phyloP scores from a whole-genome alignment of 306 rosid species.

The Fragaria iinumae region DNA sequence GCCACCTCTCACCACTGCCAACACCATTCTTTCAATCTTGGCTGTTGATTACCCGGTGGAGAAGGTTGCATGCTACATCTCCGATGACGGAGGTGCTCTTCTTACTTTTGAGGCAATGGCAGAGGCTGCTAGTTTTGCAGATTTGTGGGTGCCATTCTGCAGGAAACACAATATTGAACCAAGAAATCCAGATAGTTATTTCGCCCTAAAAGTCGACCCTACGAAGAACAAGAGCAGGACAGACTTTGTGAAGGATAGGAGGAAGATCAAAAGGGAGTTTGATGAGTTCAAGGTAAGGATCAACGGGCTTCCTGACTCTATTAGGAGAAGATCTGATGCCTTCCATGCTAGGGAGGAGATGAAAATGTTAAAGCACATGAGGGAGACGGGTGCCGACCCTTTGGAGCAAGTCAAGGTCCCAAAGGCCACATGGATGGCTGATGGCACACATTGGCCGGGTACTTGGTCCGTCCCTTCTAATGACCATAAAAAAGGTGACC shows the following conservation, averaged over 20 bases:
- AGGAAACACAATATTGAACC: constrained; percentile 78
- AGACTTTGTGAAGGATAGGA: constrained; percentile 83
- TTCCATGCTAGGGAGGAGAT: constrained; percentile 63
- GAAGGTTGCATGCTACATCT: constrained; percentile 74
- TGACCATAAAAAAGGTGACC: constrained; percentile 72
- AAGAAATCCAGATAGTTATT: constrained; percentile 83
- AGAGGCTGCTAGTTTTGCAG: constrained; percentile 93
- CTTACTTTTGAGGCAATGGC: constrained; percentile 83
- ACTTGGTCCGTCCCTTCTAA: constrained; percentile 43
- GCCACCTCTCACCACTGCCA: constrained; percentile 87
- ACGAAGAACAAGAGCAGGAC: constrained; percentile 74
- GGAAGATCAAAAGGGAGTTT: constrained; percentile 89
- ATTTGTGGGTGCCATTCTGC: constrained; percentile 92
- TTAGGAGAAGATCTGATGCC: constrained; percentile 76
- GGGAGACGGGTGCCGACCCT: constrained; percentile 41
- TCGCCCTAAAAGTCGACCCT: constrained; percentile 70
- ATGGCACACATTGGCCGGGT: constrained; percentile 96
- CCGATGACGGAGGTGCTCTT: constrained; percentile 91
- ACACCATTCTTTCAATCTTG: constrained; percentile 84
- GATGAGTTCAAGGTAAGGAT: constrained; percentile 90
- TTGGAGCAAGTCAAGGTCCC: constrained; percentile 40
- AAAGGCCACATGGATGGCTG: constrained; percentile 84
- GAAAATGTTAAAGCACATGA: constrained; percentile 49
- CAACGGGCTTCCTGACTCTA: constrained; percentile 80
- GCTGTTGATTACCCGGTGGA: constrained; percentile 89